A percentile compares a stretch with the other conserved stretches of the same genome.
Conservation (phyloP, 169 alveolate species). For the Eimeria falciformis region DNA sequence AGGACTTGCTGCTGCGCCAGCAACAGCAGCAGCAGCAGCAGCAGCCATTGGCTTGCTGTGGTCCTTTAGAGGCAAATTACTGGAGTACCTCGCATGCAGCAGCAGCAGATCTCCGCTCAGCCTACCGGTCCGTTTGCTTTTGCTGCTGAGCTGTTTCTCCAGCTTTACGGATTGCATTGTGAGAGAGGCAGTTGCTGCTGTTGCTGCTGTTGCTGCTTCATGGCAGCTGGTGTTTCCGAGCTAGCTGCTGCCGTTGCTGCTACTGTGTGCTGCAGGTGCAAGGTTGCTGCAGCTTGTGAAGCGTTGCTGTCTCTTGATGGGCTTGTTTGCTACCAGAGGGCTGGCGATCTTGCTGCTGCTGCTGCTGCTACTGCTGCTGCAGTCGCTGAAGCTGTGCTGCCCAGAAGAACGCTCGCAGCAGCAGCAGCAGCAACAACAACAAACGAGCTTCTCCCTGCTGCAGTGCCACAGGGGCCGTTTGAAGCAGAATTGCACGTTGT, state of each 20-base stretch:
- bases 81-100: background rate
- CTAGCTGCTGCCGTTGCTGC: slow-evolving; percentile 27
- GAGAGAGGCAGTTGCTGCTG: background rate
- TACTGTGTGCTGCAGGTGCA: background rate
- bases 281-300: slow-evolving; percentile 7
- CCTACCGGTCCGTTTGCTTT: slow-evolving; percentile 14
- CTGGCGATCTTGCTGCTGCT: background rate
- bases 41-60: background rate
- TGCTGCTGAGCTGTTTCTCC: slow-evolving; percentile 14
- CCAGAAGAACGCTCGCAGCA: slow-evolving; percentile 13
- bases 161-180: background rate
- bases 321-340: background rate
- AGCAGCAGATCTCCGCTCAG: slow-evolving; percentile 14
- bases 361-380: slow-evolving; percentile 54
- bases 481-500: background rate
- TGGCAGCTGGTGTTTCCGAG: slow-evolving; percentile 3
- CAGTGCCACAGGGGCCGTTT: background rate
- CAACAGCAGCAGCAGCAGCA: slow-evolving; percentile 39
- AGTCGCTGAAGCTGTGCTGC: slow-evolving; percentile 22
- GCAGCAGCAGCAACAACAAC: slow-evolving; percentile 20
- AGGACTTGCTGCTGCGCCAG: background rate
- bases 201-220: slow-evolving; percentile 13
- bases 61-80: background rate
- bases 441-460: background rate
- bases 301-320: slow-evolving; percentile 31